A percentile compares a stretch with the other conserved stretches of the same genome.
These are phyloP conservation scores for Coffea humblotiana DNA, from an alignment of 305 asterid species.

Conservation along the genomic window DNA sequence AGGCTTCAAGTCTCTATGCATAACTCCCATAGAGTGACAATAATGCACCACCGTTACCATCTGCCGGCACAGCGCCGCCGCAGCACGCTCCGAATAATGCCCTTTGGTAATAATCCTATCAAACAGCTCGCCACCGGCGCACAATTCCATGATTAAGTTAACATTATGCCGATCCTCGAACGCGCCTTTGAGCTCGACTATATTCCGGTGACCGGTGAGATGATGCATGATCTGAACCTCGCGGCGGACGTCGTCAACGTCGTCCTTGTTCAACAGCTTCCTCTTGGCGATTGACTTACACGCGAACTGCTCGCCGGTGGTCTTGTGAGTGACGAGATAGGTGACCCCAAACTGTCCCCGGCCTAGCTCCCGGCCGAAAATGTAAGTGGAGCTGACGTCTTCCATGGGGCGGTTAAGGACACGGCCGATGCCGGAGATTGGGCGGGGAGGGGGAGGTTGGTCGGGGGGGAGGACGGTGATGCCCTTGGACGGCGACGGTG, in stretches of 20 bases:
- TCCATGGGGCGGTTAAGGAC: slow-evolving; percentile 76
- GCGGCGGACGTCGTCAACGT: slow-evolving; percentile 77
- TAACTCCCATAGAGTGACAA: slow-evolving; percentile 62
- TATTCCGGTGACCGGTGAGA: slow-evolving; percentile 73
- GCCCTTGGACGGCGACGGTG: slow-evolving; percentile 25
- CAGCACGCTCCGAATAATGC: slow-evolving; percentile 85
- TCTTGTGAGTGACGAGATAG: slow-evolving; percentile 62
- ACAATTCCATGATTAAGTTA: slow-evolving; percentile 70
- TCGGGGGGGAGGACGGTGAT: slow-evolving; percentile 53
- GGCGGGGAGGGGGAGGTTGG: slow-evolving; percentile 59
- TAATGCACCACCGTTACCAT: slow-evolving; percentile 78
- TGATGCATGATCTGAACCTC: slow-evolving; percentile 97
- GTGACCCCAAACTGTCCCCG: slow-evolving; percentile 92
- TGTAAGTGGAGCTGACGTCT: slow-evolving; percentile 58
- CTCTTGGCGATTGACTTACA: slow-evolving; percentile 87
- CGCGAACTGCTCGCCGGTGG: slow-evolving; percentile 57
- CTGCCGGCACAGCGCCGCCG: slow-evolving; percentile 78
- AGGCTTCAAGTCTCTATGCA: slow-evolving; percentile 50
- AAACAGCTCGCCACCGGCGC: slow-evolving; percentile 83
- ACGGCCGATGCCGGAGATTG: slow-evolving; percentile 61
- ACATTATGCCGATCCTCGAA: slow-evolving; percentile 70
- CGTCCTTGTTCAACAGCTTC: slow-evolving; percentile 62
- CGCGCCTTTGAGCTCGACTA: slow-evolving; percentile 73
- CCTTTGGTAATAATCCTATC: slow-evolving; percentile 76
- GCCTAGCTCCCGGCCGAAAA: slow-evolving; percentile 73